Evolutionary conservation across 2,329 filamentous ascomycete genomes (phyloP).

Genomic region (Claviceps purpurea): DNA sequence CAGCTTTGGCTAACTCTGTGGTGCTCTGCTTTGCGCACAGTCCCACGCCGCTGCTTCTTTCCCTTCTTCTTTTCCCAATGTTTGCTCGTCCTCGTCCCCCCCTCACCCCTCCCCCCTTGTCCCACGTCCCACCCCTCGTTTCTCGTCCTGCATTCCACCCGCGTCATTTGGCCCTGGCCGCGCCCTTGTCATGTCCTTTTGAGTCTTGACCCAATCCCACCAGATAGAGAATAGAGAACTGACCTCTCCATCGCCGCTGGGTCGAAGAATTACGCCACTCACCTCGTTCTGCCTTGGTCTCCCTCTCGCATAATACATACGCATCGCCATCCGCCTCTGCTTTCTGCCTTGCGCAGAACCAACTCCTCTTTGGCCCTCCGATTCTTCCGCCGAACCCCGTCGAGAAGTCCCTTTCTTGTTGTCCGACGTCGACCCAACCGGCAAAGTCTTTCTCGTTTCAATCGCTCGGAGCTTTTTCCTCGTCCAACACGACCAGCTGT

Average conservation of each 20-base stretch:
- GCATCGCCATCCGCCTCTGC: constrained; percentile 4
- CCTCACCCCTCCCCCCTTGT: background rate
- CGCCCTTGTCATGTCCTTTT: constrained; percentile 1
- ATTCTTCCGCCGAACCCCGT: background rate
- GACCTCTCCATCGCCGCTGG: background rate
- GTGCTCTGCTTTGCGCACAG: background rate
- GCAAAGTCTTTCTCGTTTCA: background rate
- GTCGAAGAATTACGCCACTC: background rate
- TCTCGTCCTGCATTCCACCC: constrained; percentile 2
- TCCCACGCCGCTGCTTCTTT: background rate
- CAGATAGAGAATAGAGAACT: background rate
- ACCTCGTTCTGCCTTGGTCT: background rate
- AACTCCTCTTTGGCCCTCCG: background rate
- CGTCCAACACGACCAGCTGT: background rate
- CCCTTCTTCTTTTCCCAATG: background rate
- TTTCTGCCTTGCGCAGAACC: background rate
- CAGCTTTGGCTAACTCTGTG: no score
- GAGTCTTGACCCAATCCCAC: background rate
- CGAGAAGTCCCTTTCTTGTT: background rate
- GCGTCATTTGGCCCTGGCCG: constrained; percentile 4
- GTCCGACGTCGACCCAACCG: background rate
- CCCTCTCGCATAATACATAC: constrained; percentile 1
- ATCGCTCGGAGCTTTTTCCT: background rate
- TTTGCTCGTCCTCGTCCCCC: background rate
- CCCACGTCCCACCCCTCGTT: background rate